phyloP scores from a whole-genome alignment of 352 stramenopile genomes.

The Phytophthora podocarpi region DNA sequence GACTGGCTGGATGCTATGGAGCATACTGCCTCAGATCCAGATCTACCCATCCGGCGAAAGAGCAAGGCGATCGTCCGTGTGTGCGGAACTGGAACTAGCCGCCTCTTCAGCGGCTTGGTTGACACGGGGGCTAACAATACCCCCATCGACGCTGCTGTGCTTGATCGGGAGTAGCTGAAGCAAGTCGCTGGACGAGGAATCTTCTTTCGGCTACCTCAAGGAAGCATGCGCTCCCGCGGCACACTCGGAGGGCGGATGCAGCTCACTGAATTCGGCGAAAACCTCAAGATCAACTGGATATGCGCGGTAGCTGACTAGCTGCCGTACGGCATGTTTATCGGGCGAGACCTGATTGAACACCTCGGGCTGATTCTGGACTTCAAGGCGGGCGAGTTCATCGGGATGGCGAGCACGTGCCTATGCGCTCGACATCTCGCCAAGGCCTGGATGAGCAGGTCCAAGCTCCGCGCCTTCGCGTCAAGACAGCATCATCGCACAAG shows the following conservation, averaged over 20 bases:
- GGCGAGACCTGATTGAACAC: conserved; percentile 6
- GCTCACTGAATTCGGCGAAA: conserved; percentile 7
- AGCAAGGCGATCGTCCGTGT: conserved; percentile 1
- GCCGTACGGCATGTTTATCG: conserved; percentile 10
- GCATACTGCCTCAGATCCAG: neutral
- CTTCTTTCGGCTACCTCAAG: neutral
- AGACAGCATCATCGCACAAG: conserved; percentile 1
- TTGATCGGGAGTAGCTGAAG: neutral
- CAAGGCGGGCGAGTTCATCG: conserved; percentile 1
- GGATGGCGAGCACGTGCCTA: neutral
- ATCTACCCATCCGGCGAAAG: neutral
- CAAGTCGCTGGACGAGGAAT: neutral
- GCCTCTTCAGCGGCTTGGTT: neutral
- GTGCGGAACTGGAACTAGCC: neutral
- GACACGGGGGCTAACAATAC: neutral
- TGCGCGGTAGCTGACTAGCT: conserved; percentile 1
- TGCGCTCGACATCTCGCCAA: neutral
- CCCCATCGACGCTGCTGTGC: neutral
- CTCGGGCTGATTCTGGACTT: conserved; percentile 9
- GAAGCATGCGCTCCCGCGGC: neutral
- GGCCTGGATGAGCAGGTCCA: neutral
- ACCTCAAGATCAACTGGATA: neutral
- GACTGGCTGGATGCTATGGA: neutral
- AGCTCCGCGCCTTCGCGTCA: neutral
- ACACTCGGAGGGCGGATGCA: neutral